Conservation (phyloP, 805 yeast species). For the Lachancea sp. region DNA sequence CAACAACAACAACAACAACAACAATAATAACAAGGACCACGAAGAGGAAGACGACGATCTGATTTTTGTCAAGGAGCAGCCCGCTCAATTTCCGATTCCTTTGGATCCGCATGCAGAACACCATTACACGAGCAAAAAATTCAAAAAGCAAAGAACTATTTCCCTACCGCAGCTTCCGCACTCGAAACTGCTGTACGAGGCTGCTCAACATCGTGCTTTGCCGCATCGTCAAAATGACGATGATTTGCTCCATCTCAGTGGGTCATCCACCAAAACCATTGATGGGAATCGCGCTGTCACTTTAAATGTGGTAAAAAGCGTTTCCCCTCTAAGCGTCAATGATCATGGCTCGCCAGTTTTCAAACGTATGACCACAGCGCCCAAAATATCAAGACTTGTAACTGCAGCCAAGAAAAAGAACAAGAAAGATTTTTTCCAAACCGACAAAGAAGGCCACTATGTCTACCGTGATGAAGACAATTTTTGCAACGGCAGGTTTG, state of each 20-base stretch:
- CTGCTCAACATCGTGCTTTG: conserved; percentile 11
- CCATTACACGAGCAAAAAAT: conserved; percentile 23
- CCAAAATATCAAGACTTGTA: conserved; percentile 9
- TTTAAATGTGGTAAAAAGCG: conserved; percentile 18
- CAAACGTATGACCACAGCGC: conserved; percentile 7
- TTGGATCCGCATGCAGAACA: conserved; percentile 3
- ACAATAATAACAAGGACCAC: conserved; percentile 10
- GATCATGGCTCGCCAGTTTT: conserved; percentile 8
- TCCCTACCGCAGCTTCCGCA: conserved; percentile 50
- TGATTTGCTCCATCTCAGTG: conserved; percentile 28
- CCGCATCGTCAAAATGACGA: conserved; percentile 27
- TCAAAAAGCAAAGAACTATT: conserved; percentile 43
- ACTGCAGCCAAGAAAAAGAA: conserved; percentile 5
- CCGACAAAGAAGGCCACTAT: conserved; percentile 70
- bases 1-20: conserved; percentile 12
- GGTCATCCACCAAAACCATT: conserved; percentile 29
- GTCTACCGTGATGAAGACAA: conserved; percentile 50
- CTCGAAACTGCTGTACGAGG: conserved; percentile 37
- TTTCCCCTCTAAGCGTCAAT: conserved; percentile 14
- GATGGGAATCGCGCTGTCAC: conserved; percentile 26
- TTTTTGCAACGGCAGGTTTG: conserved; percentile 56
- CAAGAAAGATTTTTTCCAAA: conserved; percentile 17
- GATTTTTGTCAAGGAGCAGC: conserved; percentile 29
- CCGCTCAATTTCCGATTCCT: not conserved
- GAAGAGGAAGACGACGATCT: conserved; percentile 25